These are phyloP conservation scores for Pleomassaria siparia DNA, from an alignment of 2,329 filamentous ascomycete genomes.

Conservation along the genomic window DNA sequence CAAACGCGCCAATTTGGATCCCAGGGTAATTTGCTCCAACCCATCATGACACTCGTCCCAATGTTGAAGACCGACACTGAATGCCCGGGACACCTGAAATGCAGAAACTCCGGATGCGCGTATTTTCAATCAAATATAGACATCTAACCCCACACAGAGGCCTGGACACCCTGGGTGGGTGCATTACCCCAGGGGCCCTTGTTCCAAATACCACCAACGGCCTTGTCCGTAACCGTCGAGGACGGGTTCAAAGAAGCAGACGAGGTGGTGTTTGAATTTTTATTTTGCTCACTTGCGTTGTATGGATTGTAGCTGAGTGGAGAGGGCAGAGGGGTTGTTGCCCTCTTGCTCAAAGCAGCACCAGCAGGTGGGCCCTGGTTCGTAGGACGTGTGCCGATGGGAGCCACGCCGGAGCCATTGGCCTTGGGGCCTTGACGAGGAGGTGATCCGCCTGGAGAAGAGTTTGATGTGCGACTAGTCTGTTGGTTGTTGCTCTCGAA, in stretches of 20 bases:
- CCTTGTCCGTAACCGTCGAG: conserved; percentile 48
- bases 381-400: conserved; percentile 86
- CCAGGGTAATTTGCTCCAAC: conserved; percentile 38
- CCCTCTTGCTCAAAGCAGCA: conserved; percentile 71
- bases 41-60: conserved; percentile 37
- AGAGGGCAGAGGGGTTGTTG: conserved; percentile 89
- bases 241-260: conserved; percentile 63
- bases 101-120: conserved; percentile 47
- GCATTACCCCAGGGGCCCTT: conserved; percentile 83
- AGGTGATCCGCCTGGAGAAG: conserved; percentile 81
- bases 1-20: conserved; percentile 32
- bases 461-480: conserved; percentile 77
- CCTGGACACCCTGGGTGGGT: conserved; percentile 71
- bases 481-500: conserved; percentile 61
- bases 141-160: conserved; percentile 86
- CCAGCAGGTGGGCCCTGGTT: conserved; percentile 60
- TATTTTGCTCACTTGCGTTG: conserved; percentile 56
- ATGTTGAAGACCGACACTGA: conserved; percentile 40
- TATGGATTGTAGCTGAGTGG: conserved; percentile 70
- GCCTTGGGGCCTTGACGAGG: conserved; percentile 66
- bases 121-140: conserved; percentile 38
- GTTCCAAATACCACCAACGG: conserved; percentile 64
- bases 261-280: conserved; percentile 42
- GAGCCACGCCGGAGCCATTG: conserved; percentile 71
- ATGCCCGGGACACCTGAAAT: conserved; percentile 47